phyloP scores from a whole-genome alignment of 2,329 filamentous ascomycete species.

The Pseudogymnoascus verrucosus region DNA sequence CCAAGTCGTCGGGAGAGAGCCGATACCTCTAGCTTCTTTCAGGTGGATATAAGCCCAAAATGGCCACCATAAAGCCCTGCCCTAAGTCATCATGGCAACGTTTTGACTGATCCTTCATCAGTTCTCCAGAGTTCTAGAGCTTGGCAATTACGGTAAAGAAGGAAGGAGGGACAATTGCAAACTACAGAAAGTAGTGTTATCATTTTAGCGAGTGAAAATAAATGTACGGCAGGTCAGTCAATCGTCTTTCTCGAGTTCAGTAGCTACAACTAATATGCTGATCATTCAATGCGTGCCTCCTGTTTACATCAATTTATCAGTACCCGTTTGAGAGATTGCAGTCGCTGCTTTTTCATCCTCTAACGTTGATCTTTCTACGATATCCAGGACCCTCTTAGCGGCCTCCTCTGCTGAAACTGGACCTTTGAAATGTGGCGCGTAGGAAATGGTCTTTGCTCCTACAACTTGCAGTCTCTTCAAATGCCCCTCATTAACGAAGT shows the following conservation, averaged over 20 bases:
- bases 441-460: slow-evolving; percentile 27
- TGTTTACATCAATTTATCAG: background rate
- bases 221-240: background rate
- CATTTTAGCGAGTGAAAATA: background rate
- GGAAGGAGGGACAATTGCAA: slow-evolving; percentile 42
- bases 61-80: slow-evolving; percentile 33
- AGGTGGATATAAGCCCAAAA: slow-evolving; percentile 15
- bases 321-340: background rate
- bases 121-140: slow-evolving; percentile 42
- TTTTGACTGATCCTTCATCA: too few species aligned
- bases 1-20: too few species aligned
- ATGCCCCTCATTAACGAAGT: slow-evolving; percentile 20
- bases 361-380: slow-evolving; percentile 33
- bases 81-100: too few species aligned
- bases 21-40: too few species aligned
- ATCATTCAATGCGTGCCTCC: background rate
- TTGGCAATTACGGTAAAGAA: slow-evolving; percentile 37
- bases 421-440: slow-evolving; percentile 35
- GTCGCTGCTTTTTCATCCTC: slow-evolving; percentile 23
- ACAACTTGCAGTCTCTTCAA: slow-evolving; percentile 19
- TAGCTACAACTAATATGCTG: background rate
- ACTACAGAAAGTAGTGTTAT: slow-evolving; percentile 43
- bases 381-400: slow-evolving; percentile 27
- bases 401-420: slow-evolving; percentile 31
- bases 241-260: background rate